Conservation (phyloP, 73 alveolate genomes). For the Durusdinium trenchii region DNA sequence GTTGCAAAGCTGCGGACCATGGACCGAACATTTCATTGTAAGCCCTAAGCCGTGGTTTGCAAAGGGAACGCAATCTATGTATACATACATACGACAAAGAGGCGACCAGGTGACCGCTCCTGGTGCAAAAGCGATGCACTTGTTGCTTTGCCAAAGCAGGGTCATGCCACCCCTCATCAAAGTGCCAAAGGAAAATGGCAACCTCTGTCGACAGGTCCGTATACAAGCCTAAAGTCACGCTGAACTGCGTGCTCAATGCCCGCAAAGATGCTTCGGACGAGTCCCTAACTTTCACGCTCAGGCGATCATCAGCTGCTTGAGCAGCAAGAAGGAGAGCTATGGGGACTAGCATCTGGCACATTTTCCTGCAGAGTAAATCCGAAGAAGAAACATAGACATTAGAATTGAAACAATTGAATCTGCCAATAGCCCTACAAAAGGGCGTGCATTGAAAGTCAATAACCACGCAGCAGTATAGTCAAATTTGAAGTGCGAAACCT, state of each 20-base stretch:
- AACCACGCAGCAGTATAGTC: neutral
- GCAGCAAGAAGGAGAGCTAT: neutral
- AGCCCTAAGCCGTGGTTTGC: neutral
- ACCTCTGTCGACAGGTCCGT: neutral
- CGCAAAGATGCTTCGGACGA: neutral
- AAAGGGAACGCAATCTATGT: neutral
- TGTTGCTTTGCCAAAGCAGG: neutral
- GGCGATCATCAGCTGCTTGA: neutral
- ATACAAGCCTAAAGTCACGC: neutral
- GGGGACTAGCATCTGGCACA: neutral
- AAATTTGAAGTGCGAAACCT: no score
- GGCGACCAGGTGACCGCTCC: neutral
- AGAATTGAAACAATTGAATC: neutral
- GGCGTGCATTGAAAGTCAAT: neutral
- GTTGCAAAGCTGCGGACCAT: neutral
- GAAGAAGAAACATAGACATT: neutral
- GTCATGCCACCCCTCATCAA: constrained; percentile 1
- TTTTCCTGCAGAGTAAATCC: no score
- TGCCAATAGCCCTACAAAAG: neutral
- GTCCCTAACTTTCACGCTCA: neutral
- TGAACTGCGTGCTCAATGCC: neutral
- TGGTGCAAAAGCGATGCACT: neutral
- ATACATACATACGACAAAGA: neutral
- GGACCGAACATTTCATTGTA: neutral
- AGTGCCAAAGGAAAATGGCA: neutral